These are phyloP conservation scores for Neurospora crassa DNA, from an alignment of 2,329 filamentous ascomycete genomes.

Conservation along the genomic window DNA sequence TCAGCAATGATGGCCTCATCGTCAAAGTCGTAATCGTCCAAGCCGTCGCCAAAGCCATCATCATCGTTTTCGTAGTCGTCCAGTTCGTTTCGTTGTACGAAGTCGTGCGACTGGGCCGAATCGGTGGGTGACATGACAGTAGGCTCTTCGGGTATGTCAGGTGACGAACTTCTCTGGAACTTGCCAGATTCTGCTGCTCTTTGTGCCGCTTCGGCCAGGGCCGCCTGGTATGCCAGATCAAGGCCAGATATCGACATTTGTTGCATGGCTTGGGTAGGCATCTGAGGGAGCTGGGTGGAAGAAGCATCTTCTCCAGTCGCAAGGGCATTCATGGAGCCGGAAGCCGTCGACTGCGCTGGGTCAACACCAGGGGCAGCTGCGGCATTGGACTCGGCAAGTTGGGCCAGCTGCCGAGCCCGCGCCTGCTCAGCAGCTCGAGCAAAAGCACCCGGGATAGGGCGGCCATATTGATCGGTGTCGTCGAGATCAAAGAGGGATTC, in stretches of 20 bases:
- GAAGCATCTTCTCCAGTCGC: conserved; percentile 1
- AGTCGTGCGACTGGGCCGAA: conserved; percentile 13
- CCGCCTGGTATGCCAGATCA: conserved; percentile 62
- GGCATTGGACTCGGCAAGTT: neutral
- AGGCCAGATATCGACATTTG: conserved; percentile 18
- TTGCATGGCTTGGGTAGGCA: neutral
- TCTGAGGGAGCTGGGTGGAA: conserved; percentile 3
- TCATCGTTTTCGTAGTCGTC: conserved; percentile 50
- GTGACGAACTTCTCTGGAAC: conserved; percentile 53
- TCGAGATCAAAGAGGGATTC: conserved; percentile 65
- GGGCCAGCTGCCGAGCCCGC: neutral
- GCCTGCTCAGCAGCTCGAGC: conserved; percentile 29
- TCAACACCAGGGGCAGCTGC: neutral
- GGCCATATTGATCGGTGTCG: conserved; percentile 52
- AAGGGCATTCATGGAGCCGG: neutral
- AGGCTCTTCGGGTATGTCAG: conserved; percentile 25
- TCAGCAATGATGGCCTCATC: conserved; percentile 91
- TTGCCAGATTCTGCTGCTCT: conserved; percentile 67
- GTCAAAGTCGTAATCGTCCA: conserved; percentile 59
- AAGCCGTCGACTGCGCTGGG: neutral
- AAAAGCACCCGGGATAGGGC: conserved; percentile 50
- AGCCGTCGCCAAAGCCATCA: conserved; percentile 36
- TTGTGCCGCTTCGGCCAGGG: conserved; percentile 71
- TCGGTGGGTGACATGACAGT: conserved; percentile 27
- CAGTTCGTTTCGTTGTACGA: conserved; percentile 17